These are phyloP conservation scores for Pyrenophora graminea DNA, from an alignment of 2,329 filamentous ascomycete genomes.

Conservation along the genomic window DNA sequence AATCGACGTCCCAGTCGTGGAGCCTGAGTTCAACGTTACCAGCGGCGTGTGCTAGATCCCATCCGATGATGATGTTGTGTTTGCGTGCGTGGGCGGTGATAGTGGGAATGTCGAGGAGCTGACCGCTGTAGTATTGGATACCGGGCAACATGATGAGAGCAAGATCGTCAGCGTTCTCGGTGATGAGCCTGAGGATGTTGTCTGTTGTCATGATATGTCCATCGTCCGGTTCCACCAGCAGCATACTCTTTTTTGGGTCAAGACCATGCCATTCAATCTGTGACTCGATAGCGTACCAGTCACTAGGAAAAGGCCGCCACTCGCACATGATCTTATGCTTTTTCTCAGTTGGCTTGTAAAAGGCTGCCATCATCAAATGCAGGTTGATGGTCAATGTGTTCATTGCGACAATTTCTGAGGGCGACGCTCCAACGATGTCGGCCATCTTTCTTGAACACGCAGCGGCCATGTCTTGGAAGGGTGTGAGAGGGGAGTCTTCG, in stretches of 20 bases:
- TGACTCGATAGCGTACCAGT: constrained; percentile 83
- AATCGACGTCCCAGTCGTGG: constrained; percentile 89
- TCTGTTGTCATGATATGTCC: constrained; percentile 66
- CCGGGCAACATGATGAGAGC: constrained; percentile 80
- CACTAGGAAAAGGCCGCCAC: constrained; percentile 86
- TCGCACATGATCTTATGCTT: constrained; percentile 81
- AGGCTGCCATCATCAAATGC: constrained; percentile 82
- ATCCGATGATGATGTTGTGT: constrained; percentile 74
- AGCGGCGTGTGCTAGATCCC: constrained; percentile 85
- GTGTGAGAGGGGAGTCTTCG: constrained; percentile 68
- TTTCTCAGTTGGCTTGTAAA: constrained; percentile 70
- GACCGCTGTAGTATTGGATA: constrained; percentile 89
- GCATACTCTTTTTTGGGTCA: constrained; percentile 66
- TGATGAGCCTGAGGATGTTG: constrained; percentile 71
- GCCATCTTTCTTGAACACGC: constrained; percentile 71
- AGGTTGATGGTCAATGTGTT: constrained; percentile 81
- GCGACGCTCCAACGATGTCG: constrained; percentile 72
- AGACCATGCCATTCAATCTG: constrained; percentile 75
- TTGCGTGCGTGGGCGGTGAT: constrained; percentile 78
- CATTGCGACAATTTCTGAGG: constrained; percentile 82
- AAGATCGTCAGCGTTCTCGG: constrained; percentile 70
- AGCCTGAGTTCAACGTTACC: constrained; percentile 79
- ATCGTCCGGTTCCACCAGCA: constrained; percentile 72
- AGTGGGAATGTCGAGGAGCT: constrained; percentile 77
- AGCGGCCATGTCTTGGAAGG: constrained; percentile 79